Percentiles rank a stretch among this genome's conserved stretches.
Conservation (phyloP, 176 grass and related monocot species). For the Oryza australiensis region DNA sequence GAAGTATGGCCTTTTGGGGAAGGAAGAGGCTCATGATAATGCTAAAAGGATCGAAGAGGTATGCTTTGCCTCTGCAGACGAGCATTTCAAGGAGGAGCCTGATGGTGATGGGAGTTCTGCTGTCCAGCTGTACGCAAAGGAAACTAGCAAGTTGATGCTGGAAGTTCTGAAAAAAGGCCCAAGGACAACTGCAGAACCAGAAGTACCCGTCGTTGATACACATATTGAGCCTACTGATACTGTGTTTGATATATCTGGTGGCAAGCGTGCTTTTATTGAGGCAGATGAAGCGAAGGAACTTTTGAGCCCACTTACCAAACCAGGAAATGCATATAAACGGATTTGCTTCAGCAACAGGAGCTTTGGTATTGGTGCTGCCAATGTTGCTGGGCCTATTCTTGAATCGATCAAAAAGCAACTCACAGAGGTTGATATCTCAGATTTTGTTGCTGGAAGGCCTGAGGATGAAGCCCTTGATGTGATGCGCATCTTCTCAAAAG, state of each 20-base stretch:
- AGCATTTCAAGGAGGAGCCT: constrained; percentile 74
- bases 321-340: constrained; percentile 60
- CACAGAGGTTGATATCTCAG: constrained; percentile 76
- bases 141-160: constrained; percentile 86
- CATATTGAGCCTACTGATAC: constrained; percentile 32
- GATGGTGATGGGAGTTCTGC: constrained; percentile 88
- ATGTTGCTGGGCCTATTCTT: constrained; percentile 69
- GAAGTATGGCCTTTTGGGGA: constrained; percentile 70
- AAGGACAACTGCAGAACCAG: constrained; percentile 22
- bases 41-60: constrained; percentile 65
- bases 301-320: constrained; percentile 55
- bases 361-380: constrained; percentile 76
- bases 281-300: constrained; percentile 79
- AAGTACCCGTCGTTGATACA: constrained; percentile 26
- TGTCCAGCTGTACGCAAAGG: constrained; percentile 77
- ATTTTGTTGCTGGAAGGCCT: constrained; percentile 85
- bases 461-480: constrained; percentile 95
- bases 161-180: constrained; percentile 76
- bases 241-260: constrained; percentile 81
- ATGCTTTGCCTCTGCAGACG: constrained; percentile 60
- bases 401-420: constrained; percentile 72
- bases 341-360: constrained; percentile 88
- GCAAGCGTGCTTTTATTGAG: constrained; percentile 74
- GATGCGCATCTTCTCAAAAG: constrained; percentile 83
- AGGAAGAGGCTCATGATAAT: constrained; percentile 67